These are phyloP conservation scores for Sugiyamaella marilandica DNA, from an alignment of 805 yeast species.

Conservation along the genomic window DNA sequence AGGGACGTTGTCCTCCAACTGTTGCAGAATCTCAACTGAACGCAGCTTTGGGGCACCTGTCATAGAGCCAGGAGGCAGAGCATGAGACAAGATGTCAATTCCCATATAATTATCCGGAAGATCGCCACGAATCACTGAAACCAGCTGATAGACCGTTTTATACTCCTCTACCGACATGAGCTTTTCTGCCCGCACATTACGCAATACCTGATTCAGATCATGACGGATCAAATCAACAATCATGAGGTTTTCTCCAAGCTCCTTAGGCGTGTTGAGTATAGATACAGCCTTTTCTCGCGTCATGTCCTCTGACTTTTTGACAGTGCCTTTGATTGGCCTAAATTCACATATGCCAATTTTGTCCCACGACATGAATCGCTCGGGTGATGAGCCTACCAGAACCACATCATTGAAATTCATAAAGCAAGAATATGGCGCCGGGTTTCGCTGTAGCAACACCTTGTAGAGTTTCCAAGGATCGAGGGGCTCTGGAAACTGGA, in stretches of 20 bases:
- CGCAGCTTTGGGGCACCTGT: slow-evolving; percentile 98
- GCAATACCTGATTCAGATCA: slow-evolving; percentile 67
- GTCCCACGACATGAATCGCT: slow-evolving; percentile 82
- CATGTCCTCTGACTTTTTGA: slow-evolving; percentile 53
- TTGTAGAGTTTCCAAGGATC: slow-evolving; percentile 79
- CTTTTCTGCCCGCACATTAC: slow-evolving; percentile 63
- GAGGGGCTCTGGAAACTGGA: slow-evolving; percentile 45
- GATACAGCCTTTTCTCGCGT: slow-evolving; percentile 53
- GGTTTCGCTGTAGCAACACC: slow-evolving; percentile 64
- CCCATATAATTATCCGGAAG: slow-evolving; percentile 51
- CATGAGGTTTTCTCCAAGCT: slow-evolving; percentile 93
- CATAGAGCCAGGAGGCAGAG: slow-evolving; percentile 98
- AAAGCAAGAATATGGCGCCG: slow-evolving; percentile 88
- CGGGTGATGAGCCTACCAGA: slow-evolving; percentile 88
- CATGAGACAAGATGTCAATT: slow-evolving; percentile 66
- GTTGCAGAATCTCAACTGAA: slow-evolving; percentile 76
- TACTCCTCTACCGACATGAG: slow-evolving; percentile 93
- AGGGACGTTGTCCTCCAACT: slow-evolving; percentile 45
- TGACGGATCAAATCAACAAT: slow-evolving; percentile 94
- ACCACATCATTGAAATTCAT: slow-evolving; percentile 52
- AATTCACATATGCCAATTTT: slow-evolving; percentile 55
- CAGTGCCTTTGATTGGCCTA: slow-evolving; percentile 96
- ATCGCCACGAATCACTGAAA: slow-evolving; percentile 76
- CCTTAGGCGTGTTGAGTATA: slow-evolving; percentile 78
- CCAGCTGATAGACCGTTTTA: slow-evolving; percentile 84